A percentile compares a stretch with the other conserved stretches of the same genome.
phyloP scores from a whole-genome alignment of 441 rosid species.

The Breynia disticha region DNA sequence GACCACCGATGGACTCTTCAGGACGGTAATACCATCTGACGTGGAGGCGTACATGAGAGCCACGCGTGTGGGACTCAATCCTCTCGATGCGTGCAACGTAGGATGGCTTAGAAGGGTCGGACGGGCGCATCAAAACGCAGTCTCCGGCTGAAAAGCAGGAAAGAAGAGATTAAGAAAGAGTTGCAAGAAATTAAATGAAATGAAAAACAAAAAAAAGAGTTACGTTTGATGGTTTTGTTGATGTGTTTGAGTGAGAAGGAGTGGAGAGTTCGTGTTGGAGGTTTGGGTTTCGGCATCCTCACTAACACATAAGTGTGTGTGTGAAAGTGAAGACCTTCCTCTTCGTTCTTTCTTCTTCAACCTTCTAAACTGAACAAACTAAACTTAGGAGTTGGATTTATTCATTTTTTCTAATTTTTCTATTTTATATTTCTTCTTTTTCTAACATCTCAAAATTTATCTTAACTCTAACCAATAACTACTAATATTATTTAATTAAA shows the following conservation, averaged over 20 bases:
- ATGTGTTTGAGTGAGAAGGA: constrained; percentile 62
- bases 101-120: constrained; percentile 70
- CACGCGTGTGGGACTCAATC: constrained; percentile 79
- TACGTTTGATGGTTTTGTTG: constrained; percentile 68
- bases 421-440: too few species aligned
- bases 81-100: constrained; percentile 85
- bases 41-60: constrained; percentile 57
- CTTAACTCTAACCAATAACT: too few species aligned
- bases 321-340: too few species aligned
- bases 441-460: too few species aligned
- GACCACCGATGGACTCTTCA: constrained; percentile 93
- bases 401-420: too few species aligned
- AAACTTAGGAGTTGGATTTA: too few species aligned
- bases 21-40: constrained; percentile 97
- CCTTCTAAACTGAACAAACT: too few species aligned
- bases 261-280: constrained; percentile 56
- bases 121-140: constrained; percentile 85
- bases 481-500: too few species aligned
- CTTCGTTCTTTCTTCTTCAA: too few species aligned
- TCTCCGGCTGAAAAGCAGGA: constrained; percentile 48
- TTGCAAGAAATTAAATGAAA: background rate
- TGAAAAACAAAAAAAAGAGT: background rate
- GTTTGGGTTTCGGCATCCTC: constrained; percentile 87
- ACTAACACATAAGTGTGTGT: too few species aligned
- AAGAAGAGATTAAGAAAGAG: background rate